Evolutionary conservation across 352 stramenopile genomes (phyloP), one percentile per base, ranked within the genome.

Genomic region (Blastocystis sp.): DNA sequence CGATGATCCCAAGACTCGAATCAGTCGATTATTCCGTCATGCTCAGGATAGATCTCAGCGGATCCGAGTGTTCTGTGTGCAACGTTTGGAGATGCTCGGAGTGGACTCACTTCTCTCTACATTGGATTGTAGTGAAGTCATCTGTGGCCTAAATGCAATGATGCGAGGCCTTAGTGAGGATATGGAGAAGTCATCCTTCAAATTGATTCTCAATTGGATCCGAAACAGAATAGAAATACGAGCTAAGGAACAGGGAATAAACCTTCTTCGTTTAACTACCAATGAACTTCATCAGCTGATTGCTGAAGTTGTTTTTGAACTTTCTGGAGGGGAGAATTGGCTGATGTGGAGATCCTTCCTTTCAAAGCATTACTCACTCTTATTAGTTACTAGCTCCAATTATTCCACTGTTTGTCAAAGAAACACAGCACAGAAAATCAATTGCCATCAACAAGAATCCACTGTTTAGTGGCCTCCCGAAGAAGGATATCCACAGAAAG

Each of bases 401-500:
- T 37, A 42, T n/a, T 54, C 27, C 9, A 22, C 30, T 78, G 37
- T 37, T 78, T 48, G 40, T 62, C 56, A 27, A 78, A 78, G 22
- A 56, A 78, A 78, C 66, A 78, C 15, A 22, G 7, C 11, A 30
- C 37, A 56, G 57, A 53, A 54, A 56, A 54, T 48, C 7, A 19
- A 78, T 56, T 22, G 51, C 64, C 51, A 27, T 33, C 27, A 44
- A 84, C 17, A 51, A 37, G 27, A 0, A 24, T 13, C 33, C 44
- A 68, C 15, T 24, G 56, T 53, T 89, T 89, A 89, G 51, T 89
- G 78, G 76, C 94, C 94, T 91, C 94, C 94, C 68, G 93, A 94
- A 89, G 94, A 96, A 88, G 94, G 93, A 94, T 97, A 96, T 90
- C 95, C 95, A 87, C 95, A 94, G 79, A 93, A 93, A 90, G 94